Evolutionary conservation across 2,329 filamentous ascomycete species (phyloP).

Genomic region (Cryphonectria carpinicola): DNA sequence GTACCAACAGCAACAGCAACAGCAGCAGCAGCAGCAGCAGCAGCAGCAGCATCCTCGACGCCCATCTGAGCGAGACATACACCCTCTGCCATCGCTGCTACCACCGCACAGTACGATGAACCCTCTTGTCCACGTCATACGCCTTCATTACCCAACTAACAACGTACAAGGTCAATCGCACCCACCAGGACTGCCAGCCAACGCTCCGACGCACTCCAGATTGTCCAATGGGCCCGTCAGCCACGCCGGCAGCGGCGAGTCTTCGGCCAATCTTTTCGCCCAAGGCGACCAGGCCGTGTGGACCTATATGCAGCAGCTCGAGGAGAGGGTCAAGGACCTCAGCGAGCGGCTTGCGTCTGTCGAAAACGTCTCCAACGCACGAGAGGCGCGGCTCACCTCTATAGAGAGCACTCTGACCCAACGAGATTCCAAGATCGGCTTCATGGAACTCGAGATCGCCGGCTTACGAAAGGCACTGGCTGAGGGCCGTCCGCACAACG

Average conservation of each 20-base stretch:
- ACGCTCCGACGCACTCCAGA: conserved; percentile 36
- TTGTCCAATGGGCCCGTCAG: conserved; percentile 52
- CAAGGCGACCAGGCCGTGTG: conserved; percentile 66
- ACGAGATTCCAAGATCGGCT: conserved; percentile 18
- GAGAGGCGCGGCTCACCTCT: conserved; percentile 17
- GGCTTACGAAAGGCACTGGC: conserved; percentile 12
- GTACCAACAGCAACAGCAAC: conserved; percentile 56
- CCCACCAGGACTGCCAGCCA: conserved; percentile 10
- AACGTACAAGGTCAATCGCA: conserved; percentile 16
- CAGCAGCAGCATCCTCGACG: conserved; percentile 59
- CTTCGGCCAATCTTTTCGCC: conserved; percentile 70
- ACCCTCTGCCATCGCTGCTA: conserved; percentile 48
- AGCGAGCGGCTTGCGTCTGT: conserved; percentile 44
- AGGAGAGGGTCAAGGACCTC: conserved; percentile 58
- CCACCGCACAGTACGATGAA: conserved; percentile 45
- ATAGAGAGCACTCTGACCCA: conserved; percentile 16
- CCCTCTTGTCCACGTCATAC: conserved; percentile 47
- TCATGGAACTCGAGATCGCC: conserved; percentile 15
- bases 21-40: conserved; percentile 60
- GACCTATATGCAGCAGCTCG: conserved; percentile 72
- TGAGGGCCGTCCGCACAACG: neutral
- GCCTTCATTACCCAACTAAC: conserved; percentile 25
- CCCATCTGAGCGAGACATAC: conserved; percentile 58
- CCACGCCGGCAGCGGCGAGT: conserved; percentile 53
- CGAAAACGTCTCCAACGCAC: conserved; percentile 18